phyloP scores from a whole-genome alignment of 305 asterid species.

The Fraxinus nigra region DNA sequence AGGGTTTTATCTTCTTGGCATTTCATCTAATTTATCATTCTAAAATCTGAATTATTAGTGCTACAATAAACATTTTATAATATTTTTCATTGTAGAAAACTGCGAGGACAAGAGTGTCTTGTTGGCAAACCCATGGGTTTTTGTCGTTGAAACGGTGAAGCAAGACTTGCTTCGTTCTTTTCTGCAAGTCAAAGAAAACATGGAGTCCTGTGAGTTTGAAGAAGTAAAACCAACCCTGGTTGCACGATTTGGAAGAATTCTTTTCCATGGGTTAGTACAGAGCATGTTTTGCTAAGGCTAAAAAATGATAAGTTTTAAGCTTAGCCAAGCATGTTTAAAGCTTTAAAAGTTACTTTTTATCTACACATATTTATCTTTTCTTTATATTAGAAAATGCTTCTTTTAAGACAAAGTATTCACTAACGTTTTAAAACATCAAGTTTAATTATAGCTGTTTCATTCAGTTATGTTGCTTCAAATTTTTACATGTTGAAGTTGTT shows the following conservation, averaged over 20 bases:
- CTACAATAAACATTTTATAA: not conserved
- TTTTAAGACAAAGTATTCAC: not conserved
- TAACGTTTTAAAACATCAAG: not conserved
- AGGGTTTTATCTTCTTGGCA: not conserved
- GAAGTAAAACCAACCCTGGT: slow-evolving; percentile 35
- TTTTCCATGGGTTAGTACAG: slow-evolving; percentile 46
- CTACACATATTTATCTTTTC: not conserved
- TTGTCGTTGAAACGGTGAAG: slow-evolving; percentile 35
- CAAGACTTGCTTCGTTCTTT: slow-evolving; percentile 41
- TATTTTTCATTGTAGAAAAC: slow-evolving; percentile 21
- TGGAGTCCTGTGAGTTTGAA: slow-evolving; percentile 24
- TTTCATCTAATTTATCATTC: not conserved
- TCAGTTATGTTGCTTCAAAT: not conserved
- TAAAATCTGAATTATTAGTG: not conserved
- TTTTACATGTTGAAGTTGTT: not conserved
- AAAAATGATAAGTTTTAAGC: not conserved
- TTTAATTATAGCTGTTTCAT: not conserved
- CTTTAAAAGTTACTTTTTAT: not conserved
- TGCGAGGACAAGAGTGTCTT: slow-evolving; percentile 19
- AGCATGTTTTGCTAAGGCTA: not conserved
- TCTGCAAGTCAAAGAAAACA: slow-evolving; percentile 29
- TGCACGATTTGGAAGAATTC: slow-evolving; percentile 43
- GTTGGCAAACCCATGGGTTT: slow-evolving; percentile 35
- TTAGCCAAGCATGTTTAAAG: not conserved
- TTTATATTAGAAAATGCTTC: not conserved